phyloP scores from a whole-genome alignment of 2,329 filamentous ascomycete genomes.

The Blastomyces gilchristii region DNA sequence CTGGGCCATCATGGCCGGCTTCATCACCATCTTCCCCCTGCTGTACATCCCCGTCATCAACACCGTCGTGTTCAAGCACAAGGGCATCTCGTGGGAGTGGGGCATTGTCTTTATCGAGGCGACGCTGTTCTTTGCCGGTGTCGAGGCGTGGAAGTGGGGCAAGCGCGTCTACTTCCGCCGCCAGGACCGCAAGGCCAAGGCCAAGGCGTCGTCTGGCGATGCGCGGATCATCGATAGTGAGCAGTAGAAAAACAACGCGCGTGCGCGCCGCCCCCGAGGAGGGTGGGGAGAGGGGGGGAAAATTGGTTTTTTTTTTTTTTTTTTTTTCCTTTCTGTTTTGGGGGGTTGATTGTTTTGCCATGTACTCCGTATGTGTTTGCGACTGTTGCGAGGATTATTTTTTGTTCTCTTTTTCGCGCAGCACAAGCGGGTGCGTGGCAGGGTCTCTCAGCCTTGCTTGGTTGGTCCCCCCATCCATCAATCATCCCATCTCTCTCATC shows the following conservation, averaged over 20 bases:
- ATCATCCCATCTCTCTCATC: too few species aligned
- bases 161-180: constrained; percentile 49
- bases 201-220: constrained; percentile 2
- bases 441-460: too few species aligned
- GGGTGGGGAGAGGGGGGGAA: too few species aligned
- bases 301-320: too few species aligned
- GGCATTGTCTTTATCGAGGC: constrained; percentile 53
- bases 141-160: constrained; percentile 57
- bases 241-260: background rate
- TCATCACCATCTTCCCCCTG: constrained; percentile 48
- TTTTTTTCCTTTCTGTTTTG: too few species aligned
- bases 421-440: too few species aligned
- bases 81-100: constrained; percentile 59
- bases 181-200: constrained; percentile 6
- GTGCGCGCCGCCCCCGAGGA: too few species aligned
- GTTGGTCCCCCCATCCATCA: too few species aligned
- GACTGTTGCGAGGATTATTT: too few species aligned
- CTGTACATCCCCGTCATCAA: constrained; percentile 62
- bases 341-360: too few species aligned
- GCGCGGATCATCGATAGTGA: constrained; percentile 4
- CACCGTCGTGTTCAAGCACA: constrained; percentile 55
- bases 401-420: too few species aligned
- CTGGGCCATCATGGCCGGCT: constrained; percentile 51
- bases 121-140: constrained; percentile 52
- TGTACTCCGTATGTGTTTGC: too few species aligned